Evolutionary conservation across 2,329 filamentous ascomycete species (phyloP).

Genomic region (Scolecobasidium constrictum): DNA sequence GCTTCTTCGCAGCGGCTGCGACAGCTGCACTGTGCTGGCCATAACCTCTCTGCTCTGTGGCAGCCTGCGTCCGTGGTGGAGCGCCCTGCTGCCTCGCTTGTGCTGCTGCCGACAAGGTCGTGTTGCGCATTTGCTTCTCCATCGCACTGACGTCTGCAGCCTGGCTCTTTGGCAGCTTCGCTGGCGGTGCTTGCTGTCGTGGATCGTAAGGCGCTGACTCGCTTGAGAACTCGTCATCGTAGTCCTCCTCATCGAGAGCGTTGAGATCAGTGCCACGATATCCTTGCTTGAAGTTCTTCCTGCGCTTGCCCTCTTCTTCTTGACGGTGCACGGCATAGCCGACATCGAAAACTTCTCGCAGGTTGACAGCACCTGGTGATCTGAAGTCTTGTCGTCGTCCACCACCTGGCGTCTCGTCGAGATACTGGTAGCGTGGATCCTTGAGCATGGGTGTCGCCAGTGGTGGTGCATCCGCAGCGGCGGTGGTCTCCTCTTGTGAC

Average conservation of each 20-base stretch:
- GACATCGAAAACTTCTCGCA: constrained; percentile 95
- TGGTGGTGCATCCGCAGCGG: constrained; percentile 58
- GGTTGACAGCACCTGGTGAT: constrained; percentile 85
- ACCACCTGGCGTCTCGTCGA: constrained; percentile 43
- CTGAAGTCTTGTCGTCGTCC: constrained; percentile 82
- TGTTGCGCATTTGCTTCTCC: constrained; percentile 78
- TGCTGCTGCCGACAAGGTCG: constrained; percentile 59
- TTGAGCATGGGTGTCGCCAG: constrained; percentile 60
- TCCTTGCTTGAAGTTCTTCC: constrained; percentile 70
- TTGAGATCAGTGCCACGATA: constrained; percentile 58
- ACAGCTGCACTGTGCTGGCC: constrained; percentile 81
- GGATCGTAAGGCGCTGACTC: constrained; percentile 46
- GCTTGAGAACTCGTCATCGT: constrained; percentile 52
- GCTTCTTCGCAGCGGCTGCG: constrained; percentile 71
- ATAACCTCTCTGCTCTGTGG: constrained; percentile 54
- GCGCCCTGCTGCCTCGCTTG: constrained; percentile 45
- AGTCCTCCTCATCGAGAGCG: constrained; percentile 51
- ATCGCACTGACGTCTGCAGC: constrained; percentile 57
- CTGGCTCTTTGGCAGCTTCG: constrained; percentile 51
- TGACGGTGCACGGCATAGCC: constrained; percentile 96
- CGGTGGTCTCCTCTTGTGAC: constrained; percentile 55
- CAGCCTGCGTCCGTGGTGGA: constrained; percentile 41
- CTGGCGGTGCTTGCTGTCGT: constrained; percentile 36
- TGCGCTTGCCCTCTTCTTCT: constrained; percentile 87
- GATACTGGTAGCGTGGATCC: constrained; percentile 29